These are phyloP conservation scores for Cubamyces sp. DNA, from an alignment of 768 basidiomycete species.

Conservation along the genomic window DNA sequence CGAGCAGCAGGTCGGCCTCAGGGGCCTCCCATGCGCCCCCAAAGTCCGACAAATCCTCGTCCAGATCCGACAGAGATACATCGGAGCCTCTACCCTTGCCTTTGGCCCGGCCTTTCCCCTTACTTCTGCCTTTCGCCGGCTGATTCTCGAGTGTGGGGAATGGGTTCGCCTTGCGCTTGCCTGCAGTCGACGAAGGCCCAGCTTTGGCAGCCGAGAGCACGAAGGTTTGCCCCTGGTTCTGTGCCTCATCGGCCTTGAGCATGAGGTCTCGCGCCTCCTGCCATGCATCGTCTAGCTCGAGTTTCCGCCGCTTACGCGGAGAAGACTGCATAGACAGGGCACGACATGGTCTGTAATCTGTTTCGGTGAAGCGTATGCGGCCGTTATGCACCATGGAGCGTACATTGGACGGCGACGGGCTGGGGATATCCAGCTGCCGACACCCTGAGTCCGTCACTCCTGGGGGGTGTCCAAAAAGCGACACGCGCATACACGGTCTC, in stretches of 20 bases:
- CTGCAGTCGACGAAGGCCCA: not conserved
- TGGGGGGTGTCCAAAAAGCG: conserved; percentile 36
- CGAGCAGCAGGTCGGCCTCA: conserved; percentile 50
- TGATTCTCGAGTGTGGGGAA: conserved; percentile 2
- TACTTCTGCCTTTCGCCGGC: not conserved
- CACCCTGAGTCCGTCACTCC: conserved; percentile 6
- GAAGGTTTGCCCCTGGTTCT: conserved; percentile 54
- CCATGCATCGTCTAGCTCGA: conserved; percentile 47
- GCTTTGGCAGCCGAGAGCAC: conserved; percentile 21
- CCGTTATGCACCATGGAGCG: conserved; percentile 40
- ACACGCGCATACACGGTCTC: conserved; percentile 29
- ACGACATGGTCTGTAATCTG: conserved; percentile 36
- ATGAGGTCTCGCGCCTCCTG: conserved; percentile 49
- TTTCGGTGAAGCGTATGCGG: conserved; percentile 47
- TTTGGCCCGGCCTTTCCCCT: conserved; percentile 7
- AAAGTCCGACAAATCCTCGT: not conserved
- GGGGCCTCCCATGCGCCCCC: conserved; percentile 43
- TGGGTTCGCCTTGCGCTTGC: not conserved
- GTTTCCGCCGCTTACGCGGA: conserved; percentile 50
- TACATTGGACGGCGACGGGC: conserved; percentile 46
- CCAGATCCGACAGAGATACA: not conserved
- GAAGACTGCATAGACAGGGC: conserved; percentile 35
- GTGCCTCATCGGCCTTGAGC: conserved; percentile 46
- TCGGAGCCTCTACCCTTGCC: not conserved
- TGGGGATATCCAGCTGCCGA: conserved; percentile 31